These are phyloP conservation scores for Hippophae tibetana DNA, from an alignment of 306 rosid species.

Conservation along the genomic window DNA sequence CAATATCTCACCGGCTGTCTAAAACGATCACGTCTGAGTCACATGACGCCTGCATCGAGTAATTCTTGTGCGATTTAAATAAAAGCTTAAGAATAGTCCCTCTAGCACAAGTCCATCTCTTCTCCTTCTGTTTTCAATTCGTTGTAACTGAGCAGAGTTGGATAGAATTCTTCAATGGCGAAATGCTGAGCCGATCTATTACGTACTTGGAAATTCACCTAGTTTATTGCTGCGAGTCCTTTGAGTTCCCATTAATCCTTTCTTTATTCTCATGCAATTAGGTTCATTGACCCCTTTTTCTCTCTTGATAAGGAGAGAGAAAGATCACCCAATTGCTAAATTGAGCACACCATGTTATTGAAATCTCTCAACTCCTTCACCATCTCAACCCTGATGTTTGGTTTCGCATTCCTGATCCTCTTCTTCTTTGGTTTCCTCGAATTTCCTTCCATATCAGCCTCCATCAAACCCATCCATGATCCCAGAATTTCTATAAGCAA, in stretches of 20 bases:
- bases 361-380: slow-evolving; percentile 43
- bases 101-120: too few species aligned
- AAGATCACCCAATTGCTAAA: not conserved
- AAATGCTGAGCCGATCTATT: too few species aligned
- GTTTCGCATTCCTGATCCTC: slow-evolving; percentile 47
- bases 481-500: slow-evolving; percentile 7
- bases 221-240: not conserved
- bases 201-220: too few species aligned
- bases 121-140: too few species aligned
- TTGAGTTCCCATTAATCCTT: not conserved
- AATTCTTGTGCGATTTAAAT: too few species aligned
- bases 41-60: too few species aligned
- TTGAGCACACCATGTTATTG: slow-evolving; percentile 36
- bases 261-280: not conserved
- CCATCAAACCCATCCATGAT: slow-evolving; percentile 18
- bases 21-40: too few species aligned
- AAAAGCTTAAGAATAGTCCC: too few species aligned
- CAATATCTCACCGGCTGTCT: too few species aligned
- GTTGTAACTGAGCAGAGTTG: too few species aligned
- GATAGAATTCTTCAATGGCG: too few species aligned
- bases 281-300: slow-evolving; percentile 2
- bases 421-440: slow-evolving; percentile 53
- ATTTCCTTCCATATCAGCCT: slow-evolving; percentile 43
- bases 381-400: slow-evolving; percentile 34
- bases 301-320: slow-evolving; percentile 14